A percentile compares a stretch with the other conserved stretches of the same genome.
Conservation (phyloP, 441 rosid genomes). For the Populus hybrid region DNA sequence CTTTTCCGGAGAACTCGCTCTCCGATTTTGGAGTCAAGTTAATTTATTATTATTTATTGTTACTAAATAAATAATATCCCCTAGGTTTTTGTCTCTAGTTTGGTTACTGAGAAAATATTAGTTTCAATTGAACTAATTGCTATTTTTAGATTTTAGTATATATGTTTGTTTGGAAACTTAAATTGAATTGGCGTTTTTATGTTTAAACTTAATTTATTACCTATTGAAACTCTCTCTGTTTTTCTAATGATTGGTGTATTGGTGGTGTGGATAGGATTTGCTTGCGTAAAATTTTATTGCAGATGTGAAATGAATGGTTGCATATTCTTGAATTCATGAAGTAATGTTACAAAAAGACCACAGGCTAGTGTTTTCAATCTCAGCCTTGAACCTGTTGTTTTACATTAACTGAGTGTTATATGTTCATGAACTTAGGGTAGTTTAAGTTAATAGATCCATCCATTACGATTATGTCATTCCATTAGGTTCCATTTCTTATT, state of each 20-base stretch:
- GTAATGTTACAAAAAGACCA: not conserved
- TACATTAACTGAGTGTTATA: too few species aligned
- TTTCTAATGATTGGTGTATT: not conserved
- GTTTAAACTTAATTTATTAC: too few species aligned
- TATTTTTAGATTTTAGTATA: too few species aligned
- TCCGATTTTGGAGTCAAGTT: not conserved
- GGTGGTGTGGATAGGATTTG: not conserved
- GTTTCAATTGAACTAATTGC: too few species aligned
- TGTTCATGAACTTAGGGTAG: not conserved
- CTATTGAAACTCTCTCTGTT: not conserved
- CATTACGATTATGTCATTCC: not conserved
- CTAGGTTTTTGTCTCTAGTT: not conserved
- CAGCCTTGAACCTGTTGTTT: too few species aligned
- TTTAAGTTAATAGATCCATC: not conserved
- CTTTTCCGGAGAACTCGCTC: constrained; percentile 35
- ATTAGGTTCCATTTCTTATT: not conserved
- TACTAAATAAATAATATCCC: not conserved
- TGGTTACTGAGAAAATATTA: not conserved
- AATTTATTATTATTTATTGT: not conserved
- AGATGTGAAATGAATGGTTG: not conserved
- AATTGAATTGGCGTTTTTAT: too few species aligned
- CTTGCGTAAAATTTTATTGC: not conserved
- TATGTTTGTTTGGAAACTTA: too few species aligned
- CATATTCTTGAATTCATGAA: not conserved
- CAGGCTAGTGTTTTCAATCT: not conserved